phyloP scores from a whole-genome alignment of 306 rosid species.

The Lathyrus aphaca region DNA sequence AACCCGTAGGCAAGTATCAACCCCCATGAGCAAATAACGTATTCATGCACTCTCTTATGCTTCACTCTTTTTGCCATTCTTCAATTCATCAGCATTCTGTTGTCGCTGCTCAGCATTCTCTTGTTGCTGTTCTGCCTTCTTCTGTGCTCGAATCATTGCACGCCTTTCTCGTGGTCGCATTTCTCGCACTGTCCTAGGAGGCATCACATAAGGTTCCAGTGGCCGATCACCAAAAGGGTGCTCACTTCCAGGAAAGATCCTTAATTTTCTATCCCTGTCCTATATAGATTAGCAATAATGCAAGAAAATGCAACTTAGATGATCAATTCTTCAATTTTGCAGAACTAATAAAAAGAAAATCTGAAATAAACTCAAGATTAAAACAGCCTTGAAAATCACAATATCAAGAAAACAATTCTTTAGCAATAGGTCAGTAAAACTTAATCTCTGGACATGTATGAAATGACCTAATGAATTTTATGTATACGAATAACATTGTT shows the following conservation, averaged over 20 bases:
- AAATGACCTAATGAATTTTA: constrained; percentile 24
- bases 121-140: constrained; percentile 73
- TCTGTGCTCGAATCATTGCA: constrained; percentile 87
- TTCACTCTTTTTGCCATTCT: constrained; percentile 52
- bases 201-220: constrained; percentile 77
- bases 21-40: constrained; percentile 22
- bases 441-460: constrained; percentile 2
- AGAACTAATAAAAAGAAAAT: neutral
- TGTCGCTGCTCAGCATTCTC: constrained; percentile 69
- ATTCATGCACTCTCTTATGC: constrained; percentile 54
- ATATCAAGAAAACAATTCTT: constrained; percentile 15
- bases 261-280: constrained; percentile 93
- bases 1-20: neutral
- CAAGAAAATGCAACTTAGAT: constrained; percentile 33
- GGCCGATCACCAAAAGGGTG: constrained; percentile 85
- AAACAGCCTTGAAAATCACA: constrained; percentile 8
- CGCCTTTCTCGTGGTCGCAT: constrained; percentile 85
- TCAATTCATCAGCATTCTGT: constrained; percentile 44
- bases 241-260: constrained; percentile 78
- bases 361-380: constrained; percentile 1
- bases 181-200: constrained; percentile 74
- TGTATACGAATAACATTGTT: neutral
- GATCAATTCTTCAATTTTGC: neutral
- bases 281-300: constrained; percentile 46
- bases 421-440: no score